Evolutionary conservation across 306 rosid species (phyloP).

Genomic region (Lathyrus tuberosus): DNA sequence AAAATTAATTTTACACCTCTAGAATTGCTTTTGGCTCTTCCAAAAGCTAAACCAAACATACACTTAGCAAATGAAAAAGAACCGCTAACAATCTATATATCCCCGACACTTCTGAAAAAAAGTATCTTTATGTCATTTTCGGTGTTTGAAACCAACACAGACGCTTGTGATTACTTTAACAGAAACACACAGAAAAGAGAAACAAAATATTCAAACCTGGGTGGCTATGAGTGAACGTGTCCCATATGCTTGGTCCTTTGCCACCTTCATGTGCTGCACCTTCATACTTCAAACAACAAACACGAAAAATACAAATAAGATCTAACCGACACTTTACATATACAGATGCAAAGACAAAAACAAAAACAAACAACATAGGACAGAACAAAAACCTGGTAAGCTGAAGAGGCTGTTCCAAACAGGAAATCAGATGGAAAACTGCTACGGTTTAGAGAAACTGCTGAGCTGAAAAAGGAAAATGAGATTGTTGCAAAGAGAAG

Average conservation of each 20-base stretch:
- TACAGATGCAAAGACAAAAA: background rate
- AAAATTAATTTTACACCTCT: too few species aligned
- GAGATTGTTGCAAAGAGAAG: constrained; percentile 36
- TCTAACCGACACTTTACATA: constrained; percentile 21
- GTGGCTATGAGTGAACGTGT: constrained; percentile 58
- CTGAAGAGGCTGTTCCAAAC: constrained; percentile 62
- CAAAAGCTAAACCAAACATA: too few species aligned
- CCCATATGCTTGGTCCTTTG: constrained; percentile 70
- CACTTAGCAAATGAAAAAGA: too few species aligned
- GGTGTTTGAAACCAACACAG: too few species aligned
- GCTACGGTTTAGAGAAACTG: constrained; percentile 46
- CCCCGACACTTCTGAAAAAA: too few species aligned
- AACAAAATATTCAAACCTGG: constrained; percentile 46
- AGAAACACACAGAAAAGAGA: background rate
- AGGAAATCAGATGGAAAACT: constrained; percentile 57
- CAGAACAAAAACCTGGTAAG: constrained; percentile 59
- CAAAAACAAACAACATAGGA: background rate
- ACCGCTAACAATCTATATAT: too few species aligned
- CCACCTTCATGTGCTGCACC: constrained; percentile 63
- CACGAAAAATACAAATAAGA: constrained; percentile 7
- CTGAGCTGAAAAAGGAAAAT: constrained; percentile 30
- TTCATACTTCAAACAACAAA: constrained; percentile 38
- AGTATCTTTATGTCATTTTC: too few species aligned
- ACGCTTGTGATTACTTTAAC: too few species aligned
- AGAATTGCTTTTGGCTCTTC: too few species aligned